Evolutionary conservation across 352 stramenopile species (phyloP).

Genomic region (Phytophthora pluvialis): DNA sequence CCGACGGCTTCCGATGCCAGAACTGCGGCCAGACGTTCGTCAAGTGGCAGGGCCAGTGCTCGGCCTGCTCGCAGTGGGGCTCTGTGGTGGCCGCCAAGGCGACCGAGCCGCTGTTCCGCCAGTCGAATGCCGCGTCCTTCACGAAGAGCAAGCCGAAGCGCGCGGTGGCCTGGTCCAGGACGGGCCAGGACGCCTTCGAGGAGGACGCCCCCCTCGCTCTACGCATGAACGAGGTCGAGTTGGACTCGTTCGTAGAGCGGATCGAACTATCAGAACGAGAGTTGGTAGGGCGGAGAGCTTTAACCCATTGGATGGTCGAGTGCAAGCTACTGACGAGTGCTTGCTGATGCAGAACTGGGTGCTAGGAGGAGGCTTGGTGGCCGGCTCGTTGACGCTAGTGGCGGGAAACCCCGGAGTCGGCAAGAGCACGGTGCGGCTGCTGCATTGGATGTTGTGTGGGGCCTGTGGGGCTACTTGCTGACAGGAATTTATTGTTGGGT

Average conservation of each 20-base stretch:
- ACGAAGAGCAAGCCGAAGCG: slow-evolving; percentile 45
- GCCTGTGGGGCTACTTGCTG: slow-evolving; percentile 1
- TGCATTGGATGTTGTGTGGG: not conserved
- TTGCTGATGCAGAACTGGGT: slow-evolving; percentile 86
- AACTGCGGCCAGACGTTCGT: slow-evolving; percentile 69
- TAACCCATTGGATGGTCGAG: slow-evolving; percentile 29
- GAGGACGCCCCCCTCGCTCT: slow-evolving; percentile 35
- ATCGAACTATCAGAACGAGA: slow-evolving; percentile 78
- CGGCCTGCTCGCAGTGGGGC: slow-evolving; percentile 91
- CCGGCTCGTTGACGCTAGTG: slow-evolving; percentile 94
- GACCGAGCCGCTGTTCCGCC: slow-evolving; percentile 50
- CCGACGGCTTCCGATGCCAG: slow-evolving; percentile 49
- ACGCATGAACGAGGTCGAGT: slow-evolving; percentile 80
- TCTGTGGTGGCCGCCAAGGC: slow-evolving; percentile 72
- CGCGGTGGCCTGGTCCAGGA: slow-evolving; percentile 46
- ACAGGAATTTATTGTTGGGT: slow-evolving; percentile 4
- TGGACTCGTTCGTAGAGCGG: slow-evolving; percentile 57
- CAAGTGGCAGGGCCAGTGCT: slow-evolving; percentile 90
- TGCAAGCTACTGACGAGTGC: slow-evolving; percentile 52
- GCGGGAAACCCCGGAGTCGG: slow-evolving; percentile 95
- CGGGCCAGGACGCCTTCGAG: slow-evolving; percentile 22
- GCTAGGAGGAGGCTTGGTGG: slow-evolving; percentile 95
- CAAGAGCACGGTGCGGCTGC: slow-evolving; percentile 82
- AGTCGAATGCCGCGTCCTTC: slow-evolving; percentile 64
- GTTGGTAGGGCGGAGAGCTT: slow-evolving; percentile 36